Conservation (phyloP, 148 eudicot species). For the Bassia scoparia region DNA sequence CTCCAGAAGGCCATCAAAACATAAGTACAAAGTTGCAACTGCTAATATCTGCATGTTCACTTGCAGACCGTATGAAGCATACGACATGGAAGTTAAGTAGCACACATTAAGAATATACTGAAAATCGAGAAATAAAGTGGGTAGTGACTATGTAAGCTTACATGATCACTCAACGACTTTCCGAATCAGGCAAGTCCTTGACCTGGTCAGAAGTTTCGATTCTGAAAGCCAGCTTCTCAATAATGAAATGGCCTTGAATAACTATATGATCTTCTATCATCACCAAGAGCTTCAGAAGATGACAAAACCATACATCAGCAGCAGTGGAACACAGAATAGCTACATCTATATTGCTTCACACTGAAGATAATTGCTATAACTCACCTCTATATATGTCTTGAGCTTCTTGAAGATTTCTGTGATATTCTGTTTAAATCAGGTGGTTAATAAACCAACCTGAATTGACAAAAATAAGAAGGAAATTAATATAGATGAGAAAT, state of each 20-base stretch:
- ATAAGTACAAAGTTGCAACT: constrained; percentile 4
- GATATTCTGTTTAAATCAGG: constrained; percentile 81
- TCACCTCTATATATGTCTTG: constrained; percentile 83
- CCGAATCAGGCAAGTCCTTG: constrained; percentile 85
- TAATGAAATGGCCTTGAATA: constrained; percentile 83
- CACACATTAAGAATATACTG: not conserved
- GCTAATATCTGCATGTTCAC: not conserved
- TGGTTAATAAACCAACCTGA: constrained; percentile 62
- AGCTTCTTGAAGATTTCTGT: constrained; percentile 83
- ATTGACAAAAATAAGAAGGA: constrained; percentile 4
- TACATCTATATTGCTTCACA: not conserved
- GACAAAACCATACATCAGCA: constrained; percentile 4
- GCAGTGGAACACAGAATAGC: not conserved
- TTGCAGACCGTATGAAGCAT: not conserved
- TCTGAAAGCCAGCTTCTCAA: constrained; percentile 85
- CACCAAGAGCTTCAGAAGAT: constrained; percentile 63
- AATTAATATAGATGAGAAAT: constrained; percentile 4
- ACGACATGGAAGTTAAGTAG: not conserved
- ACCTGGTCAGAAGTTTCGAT: constrained; percentile 82
- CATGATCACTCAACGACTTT: constrained; percentile 92
- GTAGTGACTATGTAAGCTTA: constrained; percentile 35
- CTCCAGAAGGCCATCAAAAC: not conserved
- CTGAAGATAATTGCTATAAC: not conserved
- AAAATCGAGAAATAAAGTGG: not conserved
- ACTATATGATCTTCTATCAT: constrained; percentile 92